Evolutionary conservation across 2,329 filamentous ascomycete species (phyloP).

Genomic region (Chaetoscypha palmicola): DNA sequence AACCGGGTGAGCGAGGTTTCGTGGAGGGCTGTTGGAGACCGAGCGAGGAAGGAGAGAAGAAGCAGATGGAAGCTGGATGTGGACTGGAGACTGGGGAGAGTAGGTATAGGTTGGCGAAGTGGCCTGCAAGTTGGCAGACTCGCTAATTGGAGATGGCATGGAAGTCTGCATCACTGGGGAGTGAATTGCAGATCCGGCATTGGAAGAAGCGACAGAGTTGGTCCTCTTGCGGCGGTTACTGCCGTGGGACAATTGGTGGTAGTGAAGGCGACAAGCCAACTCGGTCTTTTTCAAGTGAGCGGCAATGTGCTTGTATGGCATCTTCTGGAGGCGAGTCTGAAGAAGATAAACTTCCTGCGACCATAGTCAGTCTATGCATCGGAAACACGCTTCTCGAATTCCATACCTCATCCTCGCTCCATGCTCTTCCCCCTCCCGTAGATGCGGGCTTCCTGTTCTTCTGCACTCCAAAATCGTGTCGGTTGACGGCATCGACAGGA

Average conservation of each 20-base stretch:
- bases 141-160: constrained; percentile 44
- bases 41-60: constrained; percentile 43
- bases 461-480: constrained; percentile 52
- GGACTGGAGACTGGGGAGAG: constrained; percentile 29
- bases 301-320: constrained; percentile 87
- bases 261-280: constrained; percentile 79
- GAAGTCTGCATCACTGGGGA: constrained; percentile 44
- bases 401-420: constrained; percentile 76
- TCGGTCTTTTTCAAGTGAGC: constrained; percentile 82
- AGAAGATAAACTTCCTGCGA: constrained; percentile 72
- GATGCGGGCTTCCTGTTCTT: constrained; percentile 63
- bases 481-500: constrained; percentile 46
- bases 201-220: constrained; percentile 60
- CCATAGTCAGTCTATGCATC: constrained; percentile 9
- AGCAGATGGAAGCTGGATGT: constrained; percentile 37
- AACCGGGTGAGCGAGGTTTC: constrained; percentile 41
- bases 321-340: constrained; percentile 77
- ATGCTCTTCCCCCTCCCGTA: constrained; percentile 70
- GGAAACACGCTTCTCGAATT: constrained; percentile 1
- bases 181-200: constrained; percentile 43
- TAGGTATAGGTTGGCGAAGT: constrained; percentile 32
- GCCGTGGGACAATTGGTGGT: constrained; percentile 77
- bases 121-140: constrained; percentile 27
- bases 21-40: constrained; percentile 43
- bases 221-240: constrained; percentile 74